These are phyloP conservation scores for Floccularia luteovirens DNA, from an alignment of 768 basidiomycete species.

Conservation along the genomic window DNA sequence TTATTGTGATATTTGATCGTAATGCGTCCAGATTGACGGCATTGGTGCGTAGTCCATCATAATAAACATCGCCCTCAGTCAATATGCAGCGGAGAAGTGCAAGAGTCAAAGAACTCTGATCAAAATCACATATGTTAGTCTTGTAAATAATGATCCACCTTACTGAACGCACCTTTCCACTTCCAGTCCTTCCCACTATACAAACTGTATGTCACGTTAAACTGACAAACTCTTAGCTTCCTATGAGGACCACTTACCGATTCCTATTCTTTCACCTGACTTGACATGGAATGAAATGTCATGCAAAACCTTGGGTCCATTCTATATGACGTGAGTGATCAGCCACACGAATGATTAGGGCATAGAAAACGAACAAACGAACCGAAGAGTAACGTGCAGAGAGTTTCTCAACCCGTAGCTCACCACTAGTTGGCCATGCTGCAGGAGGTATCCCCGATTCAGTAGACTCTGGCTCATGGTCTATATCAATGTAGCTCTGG, in stretches of 20 bases:
- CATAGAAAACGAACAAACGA: no score
- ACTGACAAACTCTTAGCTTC: background rate
- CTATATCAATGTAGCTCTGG: constrained; percentile 52
- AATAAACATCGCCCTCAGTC: constrained; percentile 41
- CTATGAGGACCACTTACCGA: constrained; percentile 21
- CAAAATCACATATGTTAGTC: background rate
- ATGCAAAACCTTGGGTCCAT: constrained; percentile 41
- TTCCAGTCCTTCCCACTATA: constrained; percentile 29
- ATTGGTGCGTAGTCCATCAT: constrained; percentile 39
- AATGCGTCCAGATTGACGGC: constrained; percentile 44
- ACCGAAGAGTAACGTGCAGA: constrained; percentile 50
- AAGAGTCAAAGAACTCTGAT: constrained; percentile 39
- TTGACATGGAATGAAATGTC: constrained; percentile 38
- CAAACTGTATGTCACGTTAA: background rate
- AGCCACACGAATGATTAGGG: no score
- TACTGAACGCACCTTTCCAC: constrained; percentile 27
- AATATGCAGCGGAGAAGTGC: constrained; percentile 46
- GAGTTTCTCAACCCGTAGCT: constrained; percentile 43
- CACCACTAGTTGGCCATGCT: constrained; percentile 58
- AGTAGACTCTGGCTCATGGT: constrained; percentile 41
- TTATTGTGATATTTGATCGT: constrained; percentile 48
- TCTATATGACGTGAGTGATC: no score
- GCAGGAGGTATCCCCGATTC: constrained; percentile 47
- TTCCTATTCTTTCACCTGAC: constrained; percentile 46
- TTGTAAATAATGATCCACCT: no score